Base-by-base conservation (phyloP, 306 rosid genomes). In the Medicago arabica region DNA sequence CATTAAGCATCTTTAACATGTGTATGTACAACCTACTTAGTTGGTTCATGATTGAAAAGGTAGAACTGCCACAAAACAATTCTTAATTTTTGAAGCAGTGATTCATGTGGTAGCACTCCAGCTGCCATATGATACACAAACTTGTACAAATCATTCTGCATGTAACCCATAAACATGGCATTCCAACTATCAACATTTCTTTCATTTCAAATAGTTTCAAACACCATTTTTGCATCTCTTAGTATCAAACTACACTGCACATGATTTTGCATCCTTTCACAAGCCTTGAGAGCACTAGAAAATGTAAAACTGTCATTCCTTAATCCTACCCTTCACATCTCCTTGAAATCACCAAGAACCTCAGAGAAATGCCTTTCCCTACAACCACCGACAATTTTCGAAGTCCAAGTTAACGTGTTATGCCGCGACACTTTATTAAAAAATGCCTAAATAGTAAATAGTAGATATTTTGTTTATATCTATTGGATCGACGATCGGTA, bases 211-310 rank as follows among this genome's bases (percentile, higher is more conserved):
- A 14, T 67, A 79, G 76, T 85, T 70, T 81, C 83, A 80, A 87
- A 85, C 76, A 80, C 77, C 50, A 15, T 4, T 80, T 80, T 74
- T 5, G 94, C 89, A 9, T 89, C 87, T 36, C 77, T 73, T 61
- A 83, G 71, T 9, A 87, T 59, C 85, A 89, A 80, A 49, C 89
- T 79, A 44, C 94, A 85, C 75, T 80, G 82, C 66, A 87, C 89
- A 58, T 67, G 63, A 58, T 85, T 81, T 2, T 13, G 41, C 75
- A 86, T 87, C 78, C 80, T 82, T 17, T 83, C 92, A 79, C 87
- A 86, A 11, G 95, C 95, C 75, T 77, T 89, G 23, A 89, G 87
- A 69, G 84, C 87, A 78, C 74, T 82, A n/a, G n/a, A n/a, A n/a
- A n/a, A n/a, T n/a, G n/a, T n/a, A n/a, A n/a, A n/a, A n/a, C n/a